Evolutionary conservation across 257 asterid species (phyloP).

Genomic region (Fraxinus quadrangulata): DNA sequence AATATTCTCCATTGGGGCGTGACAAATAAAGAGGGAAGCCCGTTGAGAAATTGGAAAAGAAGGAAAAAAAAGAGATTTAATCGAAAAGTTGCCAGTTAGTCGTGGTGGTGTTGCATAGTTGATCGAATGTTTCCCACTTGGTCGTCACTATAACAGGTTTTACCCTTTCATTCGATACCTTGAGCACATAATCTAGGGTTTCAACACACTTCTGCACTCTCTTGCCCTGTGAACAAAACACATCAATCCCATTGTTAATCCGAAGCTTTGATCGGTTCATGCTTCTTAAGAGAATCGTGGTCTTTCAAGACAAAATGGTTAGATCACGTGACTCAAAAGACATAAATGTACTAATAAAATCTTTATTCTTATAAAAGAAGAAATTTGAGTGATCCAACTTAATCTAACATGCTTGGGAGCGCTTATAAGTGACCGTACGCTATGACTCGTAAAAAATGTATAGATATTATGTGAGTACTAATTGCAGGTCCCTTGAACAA

Average conservation of each 20-base stretch:
- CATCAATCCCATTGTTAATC: neutral
- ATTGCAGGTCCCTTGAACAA: no score
- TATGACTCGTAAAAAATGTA: no score
- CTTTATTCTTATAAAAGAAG: no score
- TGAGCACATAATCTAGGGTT: constrained; percentile 38
- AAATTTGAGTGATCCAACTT: no score
- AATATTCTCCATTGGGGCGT: neutral
- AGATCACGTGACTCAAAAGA: neutral
- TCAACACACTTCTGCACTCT: constrained; percentile 73
- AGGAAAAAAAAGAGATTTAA: neutral
- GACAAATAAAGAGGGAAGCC: neutral
- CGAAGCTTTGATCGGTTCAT: neutral
- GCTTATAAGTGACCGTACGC: no score
- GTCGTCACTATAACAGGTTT: constrained; percentile 38
- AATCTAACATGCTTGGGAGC: no score
- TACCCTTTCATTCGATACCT: constrained; percentile 47
- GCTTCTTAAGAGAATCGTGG: neutral
- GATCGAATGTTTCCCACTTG: constrained; percentile 52
- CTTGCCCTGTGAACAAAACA: constrained; percentile 40
- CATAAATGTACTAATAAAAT: neutral
- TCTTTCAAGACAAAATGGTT: no score
- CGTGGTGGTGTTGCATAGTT: constrained; percentile 23
- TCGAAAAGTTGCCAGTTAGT: constrained; percentile 61
- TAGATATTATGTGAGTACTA: no score
- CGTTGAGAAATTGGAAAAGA: neutral